Evolutionary conservation across 2,329 filamentous ascomycete species (phyloP), one percentile per base, ranked within the genome.

Genomic region (Davidsoniella virescens): DNA sequence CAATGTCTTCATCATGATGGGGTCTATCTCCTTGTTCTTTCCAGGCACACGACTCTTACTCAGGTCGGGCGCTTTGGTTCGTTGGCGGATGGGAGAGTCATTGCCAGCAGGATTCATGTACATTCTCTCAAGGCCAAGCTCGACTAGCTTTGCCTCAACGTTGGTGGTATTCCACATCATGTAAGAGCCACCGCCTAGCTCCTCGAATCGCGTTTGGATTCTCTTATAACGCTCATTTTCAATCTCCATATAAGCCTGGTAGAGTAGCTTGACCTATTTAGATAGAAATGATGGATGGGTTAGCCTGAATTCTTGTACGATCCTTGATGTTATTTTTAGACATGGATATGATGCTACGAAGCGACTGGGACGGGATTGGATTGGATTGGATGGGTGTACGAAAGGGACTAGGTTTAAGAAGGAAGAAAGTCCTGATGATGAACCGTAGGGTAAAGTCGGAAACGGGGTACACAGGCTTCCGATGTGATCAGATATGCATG

Each of bases 81-180:
- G 38, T 23, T 40, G 41, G 25, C 47, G 47, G 1, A 49, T 8
- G 16, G 14, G 23, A 9, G 47, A 33, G n/a, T 42, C 23, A n/a
- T 20, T 26, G 39, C 33, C 14, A 25, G 26, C 26, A 33, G 26
- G 26, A 8, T 33, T 33, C 26, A 49, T 29, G 39, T 56, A 64
- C 33, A 65, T 58, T 50, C 72, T 67, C 50, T 72, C 68, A 45
- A 72, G 60, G 49, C 67, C 70, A 40, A 65, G 54, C 53, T 68
- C 67, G 49, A 73, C 67, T 2, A 76, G 62, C 55, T 70, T 69
- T 56, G 68, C 64, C 54, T 73, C 68, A 38, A 76, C 64, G 53
- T 74, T 70, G 26, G 63, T 64, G 3, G 67, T 60, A 54, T 69
- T 75, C 62, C 73, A 70, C 33, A 70, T 66, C 53, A 69, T 67